Conservation (phyloP, 2,329 filamentous ascomycete species). For the Talaromyces marneffei region DNA sequence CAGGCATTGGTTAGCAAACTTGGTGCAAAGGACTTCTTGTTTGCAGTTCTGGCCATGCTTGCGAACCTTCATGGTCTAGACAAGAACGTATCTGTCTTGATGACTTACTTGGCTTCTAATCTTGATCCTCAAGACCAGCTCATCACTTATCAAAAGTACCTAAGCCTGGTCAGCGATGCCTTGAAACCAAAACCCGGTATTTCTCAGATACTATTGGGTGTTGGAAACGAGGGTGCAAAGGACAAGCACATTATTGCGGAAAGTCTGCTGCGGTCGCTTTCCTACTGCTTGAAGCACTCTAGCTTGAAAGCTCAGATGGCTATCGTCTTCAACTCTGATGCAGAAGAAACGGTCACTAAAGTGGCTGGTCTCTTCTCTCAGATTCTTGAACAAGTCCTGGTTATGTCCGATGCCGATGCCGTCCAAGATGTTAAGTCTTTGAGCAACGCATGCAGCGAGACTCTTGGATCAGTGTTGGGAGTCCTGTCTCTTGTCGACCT, state of each 20-base stretch:
- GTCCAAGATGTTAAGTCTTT: slow-evolving; percentile 33
- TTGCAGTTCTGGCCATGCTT: slow-evolving; percentile 80
- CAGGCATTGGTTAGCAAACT: slow-evolving; percentile 78
- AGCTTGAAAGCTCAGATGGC: slow-evolving; percentile 37
- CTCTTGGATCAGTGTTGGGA: slow-evolving; percentile 73
- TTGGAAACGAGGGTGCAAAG: slow-evolving; percentile 47
- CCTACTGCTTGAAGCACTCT: slow-evolving; percentile 37
- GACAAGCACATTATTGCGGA: slow-evolving; percentile 38
- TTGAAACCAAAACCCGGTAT: slow-evolving; percentile 68
- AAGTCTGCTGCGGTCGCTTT: slow-evolving; percentile 38
- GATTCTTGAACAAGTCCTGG: slow-evolving; percentile 60
- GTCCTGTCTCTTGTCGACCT: slow-evolving; percentile 83
- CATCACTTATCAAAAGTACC: slow-evolving; percentile 64
- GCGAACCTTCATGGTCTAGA: slow-evolving; percentile 82
- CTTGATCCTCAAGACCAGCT: slow-evolving; percentile 74
- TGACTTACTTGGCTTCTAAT: slow-evolving; percentile 64
- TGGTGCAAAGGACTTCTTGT: slow-evolving; percentile 79
- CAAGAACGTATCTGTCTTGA: slow-evolving; percentile 67
- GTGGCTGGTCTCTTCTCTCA: slow-evolving; percentile 63
- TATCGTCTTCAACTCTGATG: slow-evolving; percentile 31
- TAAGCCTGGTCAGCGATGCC: slow-evolving; percentile 69
- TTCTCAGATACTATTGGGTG: slow-evolving; percentile 65
- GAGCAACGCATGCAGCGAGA: slow-evolving; percentile 52
- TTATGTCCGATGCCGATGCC: slow-evolving; percentile 60
- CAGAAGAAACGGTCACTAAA: slow-evolving; percentile 56